These are phyloP conservation scores for Nicotiana rustica DNA, from an alignment of 305 asterid species.

Conservation along the genomic window DNA sequence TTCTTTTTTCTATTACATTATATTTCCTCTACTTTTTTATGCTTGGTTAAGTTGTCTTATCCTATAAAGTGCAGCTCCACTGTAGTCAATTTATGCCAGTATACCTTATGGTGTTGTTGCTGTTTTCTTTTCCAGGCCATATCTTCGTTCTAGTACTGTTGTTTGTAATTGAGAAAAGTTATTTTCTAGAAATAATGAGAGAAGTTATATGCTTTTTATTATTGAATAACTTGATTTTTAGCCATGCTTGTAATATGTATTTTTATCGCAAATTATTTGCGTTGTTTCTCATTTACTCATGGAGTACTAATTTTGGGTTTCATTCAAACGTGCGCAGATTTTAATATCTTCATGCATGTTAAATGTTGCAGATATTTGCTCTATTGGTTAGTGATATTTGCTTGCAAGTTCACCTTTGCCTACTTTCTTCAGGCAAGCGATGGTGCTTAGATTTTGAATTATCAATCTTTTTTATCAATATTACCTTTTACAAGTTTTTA, in stretches of 20 bases:
- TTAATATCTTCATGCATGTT: constrained; percentile 22
- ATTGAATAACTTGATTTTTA: background rate
- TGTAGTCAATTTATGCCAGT: background rate
- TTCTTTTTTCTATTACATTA: background rate
- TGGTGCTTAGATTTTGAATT: background rate
- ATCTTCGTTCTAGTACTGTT: constrained; percentile 11
- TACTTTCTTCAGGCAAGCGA: constrained; percentile 96
- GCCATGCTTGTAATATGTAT: background rate
- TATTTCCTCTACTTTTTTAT: constrained; percentile 20
- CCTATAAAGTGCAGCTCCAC: background rate
- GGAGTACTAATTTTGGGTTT: constrained; percentile 1
- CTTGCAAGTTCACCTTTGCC: constrained; percentile 91
- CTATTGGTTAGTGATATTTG: constrained; percentile 93
- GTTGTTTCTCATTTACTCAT: background rate
- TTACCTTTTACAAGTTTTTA: background rate
- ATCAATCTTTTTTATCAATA: background rate
- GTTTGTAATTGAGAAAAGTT: background rate
- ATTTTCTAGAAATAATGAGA: background rate
- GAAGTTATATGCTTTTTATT: background rate
- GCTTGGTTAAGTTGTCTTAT: background rate
- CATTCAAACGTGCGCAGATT: background rate
- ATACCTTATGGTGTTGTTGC: background rate
- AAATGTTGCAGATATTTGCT: constrained; percentile 75
- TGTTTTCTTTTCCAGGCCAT: background rate
- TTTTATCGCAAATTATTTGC: background rate